Evolutionary conservation across 2,329 filamentous ascomycete genomes (phyloP), one percentile per base, ranked within the genome.

Genomic region (Onygena corvina): DNA sequence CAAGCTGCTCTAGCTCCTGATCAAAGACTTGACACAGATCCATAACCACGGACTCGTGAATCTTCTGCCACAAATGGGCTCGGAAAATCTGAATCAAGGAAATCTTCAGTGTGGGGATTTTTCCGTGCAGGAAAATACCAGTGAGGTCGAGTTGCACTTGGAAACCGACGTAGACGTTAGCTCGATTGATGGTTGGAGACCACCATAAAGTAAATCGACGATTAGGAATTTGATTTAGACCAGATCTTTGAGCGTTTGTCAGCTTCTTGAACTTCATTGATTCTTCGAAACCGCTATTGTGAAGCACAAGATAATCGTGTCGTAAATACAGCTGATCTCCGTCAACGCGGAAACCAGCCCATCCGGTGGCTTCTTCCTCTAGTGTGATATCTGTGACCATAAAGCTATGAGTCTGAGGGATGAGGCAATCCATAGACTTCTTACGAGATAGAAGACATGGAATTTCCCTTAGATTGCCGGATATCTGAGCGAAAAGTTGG

Each of bases 31-130:
- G 93, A 59, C 92, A 96, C 61, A 98, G 69, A 74, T 98, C 92
- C 92, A 98, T 98, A 29, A 95, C 90, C 0, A 96, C 89, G 0
- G 86, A 93, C 68, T 98, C 92, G 67, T 98, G 93, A 42, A 98
- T 96, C 75, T 98, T 98, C 67, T 98, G 92, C 92, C 92, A 98
- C 74, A 98, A 81, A 79, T 98, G 92, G 47, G 93, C 92, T 64
- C 92, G 83, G 85, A 98, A 98, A 59, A 98, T 98, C 64, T 98
- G 92, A 53, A 98, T 98, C 48, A 98, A 73, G 0, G 89, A 95
- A 54, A 98, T 98, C 71, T 98, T 98, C 36, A 98, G 70, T 0
- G 92, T 98, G 0, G 92, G 93, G 50, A 98, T 98, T 70, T 98
- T 98, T 60, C 92, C 92, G 72, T 98, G 93, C 63, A 98, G 76